A percentile compares a stretch with the other conserved stretches of the same genome.
Evolutionary conservation across 1,284 basidiomycete species (phyloP).

Genomic region (Hemileccinum hortonii): DNA sequence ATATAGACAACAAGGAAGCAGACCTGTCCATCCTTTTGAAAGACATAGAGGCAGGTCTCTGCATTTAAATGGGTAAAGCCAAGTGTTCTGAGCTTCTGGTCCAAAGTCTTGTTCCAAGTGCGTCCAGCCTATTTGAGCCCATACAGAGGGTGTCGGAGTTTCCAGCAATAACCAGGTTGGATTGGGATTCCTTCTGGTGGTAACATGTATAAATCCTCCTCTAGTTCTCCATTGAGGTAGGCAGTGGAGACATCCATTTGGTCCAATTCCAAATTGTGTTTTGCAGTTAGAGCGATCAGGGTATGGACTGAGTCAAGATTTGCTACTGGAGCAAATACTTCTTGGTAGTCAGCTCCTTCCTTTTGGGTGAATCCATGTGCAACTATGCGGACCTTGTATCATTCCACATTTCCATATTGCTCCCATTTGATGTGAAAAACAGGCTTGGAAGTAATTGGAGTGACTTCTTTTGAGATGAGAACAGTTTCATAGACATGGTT

Average conservation of each 20-base stretch:
- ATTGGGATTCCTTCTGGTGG: neutral
- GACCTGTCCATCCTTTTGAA: too few relatives aligned
- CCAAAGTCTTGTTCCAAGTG: slow-evolving; percentile 3
- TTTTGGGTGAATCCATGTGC: neutral
- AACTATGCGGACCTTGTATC: neutral
- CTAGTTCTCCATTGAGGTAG: neutral
- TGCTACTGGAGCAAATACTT: too few relatives aligned
- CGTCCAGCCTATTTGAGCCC: too few relatives aligned
- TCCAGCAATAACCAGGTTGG: too few relatives aligned
- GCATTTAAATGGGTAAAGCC: neutral
- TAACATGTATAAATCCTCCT: neutral
- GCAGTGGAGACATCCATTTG: slow-evolving; percentile 2
- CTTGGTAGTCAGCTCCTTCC: neutral
- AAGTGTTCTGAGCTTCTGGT: slow-evolving; percentile 2
- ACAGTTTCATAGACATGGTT: neutral
- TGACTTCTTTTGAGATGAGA: too few relatives aligned
- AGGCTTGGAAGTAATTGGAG: neutral
- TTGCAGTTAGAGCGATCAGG: too few relatives aligned
- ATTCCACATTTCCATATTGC: neutral
- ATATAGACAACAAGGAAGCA: too few relatives aligned
- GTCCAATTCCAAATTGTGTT: neutral
- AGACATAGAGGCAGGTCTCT: too few relatives aligned
- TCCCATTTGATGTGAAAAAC: neutral
- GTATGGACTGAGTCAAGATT: too few relatives aligned
- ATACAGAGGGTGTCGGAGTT: too few relatives aligned